A percentile compares a stretch with the other conserved stretches of the same genome.
These are phyloP conservation scores for Neofusicoccum cordaticola DNA, from an alignment of 2,329 filamentous ascomycete species.

Conservation along the genomic window DNA sequence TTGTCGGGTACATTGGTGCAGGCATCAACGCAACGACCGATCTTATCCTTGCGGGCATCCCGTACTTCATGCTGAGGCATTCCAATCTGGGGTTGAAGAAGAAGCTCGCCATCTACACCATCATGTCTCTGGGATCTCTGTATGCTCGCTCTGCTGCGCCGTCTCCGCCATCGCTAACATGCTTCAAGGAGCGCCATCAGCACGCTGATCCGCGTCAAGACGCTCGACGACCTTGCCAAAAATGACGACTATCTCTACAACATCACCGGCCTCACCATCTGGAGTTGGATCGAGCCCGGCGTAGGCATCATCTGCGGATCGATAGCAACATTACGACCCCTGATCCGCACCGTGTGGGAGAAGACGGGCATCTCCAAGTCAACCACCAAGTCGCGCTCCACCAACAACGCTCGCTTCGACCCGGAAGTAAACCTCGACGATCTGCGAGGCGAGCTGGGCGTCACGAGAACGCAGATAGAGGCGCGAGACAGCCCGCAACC, in stretches of 20 bases:
- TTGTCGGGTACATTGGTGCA: background rate
- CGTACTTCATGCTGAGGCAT: background rate
- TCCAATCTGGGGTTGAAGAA: background rate
- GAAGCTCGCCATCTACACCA: background rate
- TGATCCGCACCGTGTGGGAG: constrained; percentile 37
- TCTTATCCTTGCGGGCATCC: background rate
- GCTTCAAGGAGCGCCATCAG: background rate
- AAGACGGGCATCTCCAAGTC: constrained; percentile 21
- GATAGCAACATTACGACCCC: constrained; percentile 49
- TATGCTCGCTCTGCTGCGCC: background rate
- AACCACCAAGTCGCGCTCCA: background rate
- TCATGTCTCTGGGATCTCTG: constrained; percentile 6
- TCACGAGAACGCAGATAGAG: background rate
- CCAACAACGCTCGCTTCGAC: background rate
- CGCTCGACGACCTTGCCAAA: background rate
- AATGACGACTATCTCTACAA: constrained; percentile 3
- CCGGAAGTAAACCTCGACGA: background rate
- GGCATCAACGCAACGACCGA: background rate
- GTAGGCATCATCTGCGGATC: constrained; percentile 46
- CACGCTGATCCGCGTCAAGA: background rate
- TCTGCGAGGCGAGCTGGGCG: background rate
- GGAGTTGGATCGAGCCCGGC: constrained; percentile 32
- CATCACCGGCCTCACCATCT: constrained; percentile 8
- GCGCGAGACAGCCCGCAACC: background rate
- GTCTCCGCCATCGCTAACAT: background rate